Percentiles rank a stretch among this genome's conserved stretches.
Conservation (phyloP, 441 rosid species). For the Hura crepitans region DNA sequence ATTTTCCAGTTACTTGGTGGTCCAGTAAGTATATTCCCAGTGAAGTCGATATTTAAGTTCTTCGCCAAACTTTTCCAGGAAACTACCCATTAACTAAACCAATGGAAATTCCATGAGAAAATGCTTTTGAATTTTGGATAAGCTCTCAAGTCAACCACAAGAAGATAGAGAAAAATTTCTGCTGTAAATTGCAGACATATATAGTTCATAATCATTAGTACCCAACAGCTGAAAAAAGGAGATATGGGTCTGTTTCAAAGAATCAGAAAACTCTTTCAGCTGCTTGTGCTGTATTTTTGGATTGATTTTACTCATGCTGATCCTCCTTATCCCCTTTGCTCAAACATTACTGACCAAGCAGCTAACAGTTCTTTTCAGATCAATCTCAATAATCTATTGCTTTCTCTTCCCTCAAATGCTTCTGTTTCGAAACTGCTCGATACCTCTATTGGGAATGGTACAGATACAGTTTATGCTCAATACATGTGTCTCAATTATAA, state of each 20-base stretch:
- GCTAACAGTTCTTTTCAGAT: slow-evolving; percentile 19
- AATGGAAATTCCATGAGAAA: background rate
- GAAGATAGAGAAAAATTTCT: background rate
- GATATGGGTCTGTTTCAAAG: slow-evolving; percentile 17
- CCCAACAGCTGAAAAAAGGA: background rate
- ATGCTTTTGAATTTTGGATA: background rate
- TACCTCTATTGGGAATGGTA: slow-evolving; percentile 27
- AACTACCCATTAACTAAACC: background rate
- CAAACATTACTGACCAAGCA: slow-evolving; percentile 7
- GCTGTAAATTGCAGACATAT: background rate
- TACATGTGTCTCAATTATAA: slow-evolving; percentile 37
- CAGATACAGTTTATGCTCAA: slow-evolving; percentile 28
- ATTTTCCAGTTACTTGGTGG: too few relatives aligned
- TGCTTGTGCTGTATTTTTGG: slow-evolving; percentile 12
- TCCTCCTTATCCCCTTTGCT: slow-evolving; percentile 33
- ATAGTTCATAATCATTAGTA: background rate
- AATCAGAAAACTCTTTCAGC: slow-evolving; percentile 9
- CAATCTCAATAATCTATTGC: slow-evolving; percentile 19
- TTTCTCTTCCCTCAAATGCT: slow-evolving; percentile 27
- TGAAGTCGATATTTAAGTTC: background rate
- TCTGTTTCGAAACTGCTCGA: slow-evolving; percentile 15
- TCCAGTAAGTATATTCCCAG: too few relatives aligned
- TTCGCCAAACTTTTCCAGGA: background rate
- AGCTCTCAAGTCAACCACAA: background rate
- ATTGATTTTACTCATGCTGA: slow-evolving; percentile 25